Conservation (phyloP, 2,329 filamentous ascomycete species). For the Aspergillus ustus region DNA sequence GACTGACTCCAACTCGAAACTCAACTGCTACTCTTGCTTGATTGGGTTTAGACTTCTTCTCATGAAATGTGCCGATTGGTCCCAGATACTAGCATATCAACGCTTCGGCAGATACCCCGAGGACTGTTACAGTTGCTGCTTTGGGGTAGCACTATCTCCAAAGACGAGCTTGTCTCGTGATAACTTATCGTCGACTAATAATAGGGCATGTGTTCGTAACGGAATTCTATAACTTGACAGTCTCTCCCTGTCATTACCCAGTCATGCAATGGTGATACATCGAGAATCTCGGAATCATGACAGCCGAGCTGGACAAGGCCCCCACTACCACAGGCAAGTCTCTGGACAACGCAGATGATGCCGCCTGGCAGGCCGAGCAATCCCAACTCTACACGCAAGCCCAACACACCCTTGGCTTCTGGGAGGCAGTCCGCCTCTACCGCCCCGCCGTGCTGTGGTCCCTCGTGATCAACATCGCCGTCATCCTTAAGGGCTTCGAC, state of each 20-base stretch:
- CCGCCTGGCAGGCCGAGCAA: not conserved
- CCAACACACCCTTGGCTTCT: not conserved
- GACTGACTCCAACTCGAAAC: no score
- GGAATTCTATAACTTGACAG: not conserved
- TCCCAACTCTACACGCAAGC: not conserved
- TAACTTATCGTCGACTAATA: not conserved
- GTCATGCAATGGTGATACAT: no score
- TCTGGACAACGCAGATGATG: not conserved
- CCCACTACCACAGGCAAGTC: not conserved
- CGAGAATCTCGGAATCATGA: no score
- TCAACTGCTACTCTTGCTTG: no score
- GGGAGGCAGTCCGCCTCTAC: not conserved
- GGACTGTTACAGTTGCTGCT: not conserved
- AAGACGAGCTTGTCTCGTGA: not conserved
- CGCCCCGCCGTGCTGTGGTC: not conserved
- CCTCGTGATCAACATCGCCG: slow-evolving; percentile 15
- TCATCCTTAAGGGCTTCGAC: slow-evolving; percentile 29
- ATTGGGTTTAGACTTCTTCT: no score
- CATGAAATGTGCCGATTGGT: no score
- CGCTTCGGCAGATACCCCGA: not conserved
- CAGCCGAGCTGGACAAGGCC: not conserved
- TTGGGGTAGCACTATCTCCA: no score
- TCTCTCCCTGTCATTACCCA: not conserved
- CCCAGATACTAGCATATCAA: not conserved
- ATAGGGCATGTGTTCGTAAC: not conserved